phyloP scores from a whole-genome alignment of 1,284 basidiomycete species.

The Ustilago crameri region DNA sequence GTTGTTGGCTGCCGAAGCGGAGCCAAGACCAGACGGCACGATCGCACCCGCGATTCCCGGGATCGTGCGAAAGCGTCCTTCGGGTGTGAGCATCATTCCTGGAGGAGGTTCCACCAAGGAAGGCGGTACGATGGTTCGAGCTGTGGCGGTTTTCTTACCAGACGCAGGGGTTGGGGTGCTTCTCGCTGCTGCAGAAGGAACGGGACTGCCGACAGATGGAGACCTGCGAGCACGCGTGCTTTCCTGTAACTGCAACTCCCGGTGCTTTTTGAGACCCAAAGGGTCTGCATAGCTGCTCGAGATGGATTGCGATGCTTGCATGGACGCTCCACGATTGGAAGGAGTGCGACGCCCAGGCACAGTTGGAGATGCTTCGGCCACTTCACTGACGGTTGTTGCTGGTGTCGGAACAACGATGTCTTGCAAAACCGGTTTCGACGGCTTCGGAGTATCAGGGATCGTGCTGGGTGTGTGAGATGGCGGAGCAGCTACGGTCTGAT shows the following conservation, averaged over 20 bases:
- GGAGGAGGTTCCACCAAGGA: slow-evolving; percentile 33
- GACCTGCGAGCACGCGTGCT: slow-evolving; percentile 28
- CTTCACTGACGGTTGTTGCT: background rate
- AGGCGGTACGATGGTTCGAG: slow-evolving; percentile 39
- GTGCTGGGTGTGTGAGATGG: background rate
- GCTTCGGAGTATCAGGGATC: background rate
- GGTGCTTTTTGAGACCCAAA: slow-evolving; percentile 39
- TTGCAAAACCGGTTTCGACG: slow-evolving; percentile 1
- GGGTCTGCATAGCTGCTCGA: slow-evolving; percentile 35
- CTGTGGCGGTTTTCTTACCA: slow-evolving; percentile 23
- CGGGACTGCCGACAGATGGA: slow-evolving; percentile 31
- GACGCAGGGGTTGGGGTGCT: slow-evolving; percentile 8
- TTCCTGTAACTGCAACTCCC: slow-evolving; percentile 26
- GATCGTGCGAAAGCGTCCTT: slow-evolving; percentile 36
- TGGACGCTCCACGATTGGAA: slow-evolving; percentile 32
- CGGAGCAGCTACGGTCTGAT: background rate
- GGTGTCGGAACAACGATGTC: slow-evolving; percentile 1
- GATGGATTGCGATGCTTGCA: slow-evolving; percentile 46
- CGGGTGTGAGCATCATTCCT: slow-evolving; percentile 35
- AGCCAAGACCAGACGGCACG: slow-evolving; percentile 17
- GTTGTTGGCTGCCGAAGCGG: slow-evolving; percentile 21
- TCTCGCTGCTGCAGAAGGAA: slow-evolving; percentile 5
- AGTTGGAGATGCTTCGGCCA: slow-evolving; percentile 12
- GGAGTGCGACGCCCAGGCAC: slow-evolving; percentile 28
- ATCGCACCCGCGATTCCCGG: slow-evolving; percentile 45